Evolutionary conservation across 306 rosid genomes (phyloP), one percentile per base, ranked within the genome.

Genomic region (Clitoria ternatea): DNA sequence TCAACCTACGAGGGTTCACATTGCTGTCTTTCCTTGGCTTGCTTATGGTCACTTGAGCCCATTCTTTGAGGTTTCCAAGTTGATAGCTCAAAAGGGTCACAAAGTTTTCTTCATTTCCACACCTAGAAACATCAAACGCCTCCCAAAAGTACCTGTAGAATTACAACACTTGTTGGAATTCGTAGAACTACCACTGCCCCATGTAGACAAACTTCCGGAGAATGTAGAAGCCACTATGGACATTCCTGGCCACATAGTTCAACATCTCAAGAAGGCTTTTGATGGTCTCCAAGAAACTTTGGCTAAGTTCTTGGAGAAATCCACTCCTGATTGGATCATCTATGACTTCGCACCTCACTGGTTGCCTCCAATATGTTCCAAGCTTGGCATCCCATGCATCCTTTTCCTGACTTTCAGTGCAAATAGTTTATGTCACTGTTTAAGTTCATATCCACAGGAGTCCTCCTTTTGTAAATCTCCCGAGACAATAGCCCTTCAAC

Each of bases 61-160:
- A 23, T 52, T 10, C 23, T 49, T 52, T 4, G 33, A 52, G 59
- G 17, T 52, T 11, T 30, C 32, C 22, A 52, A 52, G 12, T 17
- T 23, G 32, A 22, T 52, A 52, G 59, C 59, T 52, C 59, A 52
- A 52, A 52, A 52, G 59, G 33, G 59, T 52, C 59, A 52, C 59
- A 52, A 22, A 52, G 2, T 52, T 52, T 23, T 32, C 1, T 23
- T 52, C 59, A 52, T 52, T 52, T 52, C 59, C 57, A 50, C 57
- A 20, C 57, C 57, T 4, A 50, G 30, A 50, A 50, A 50, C 30
- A 50, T 50, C 32, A 14, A 22, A 20, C 32, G 32, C 30, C 57
- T 50, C 0, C 57, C 32, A 0, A 50, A 9, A 10, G 6, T 50
- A 0, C 57, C 32, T 4, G 30, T 20, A 50, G 22, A 4, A 3